These are phyloP conservation scores for Carex littledalei DNA, from an alignment of 176 grass and related monocot genomes.

Conservation along the genomic window DNA sequence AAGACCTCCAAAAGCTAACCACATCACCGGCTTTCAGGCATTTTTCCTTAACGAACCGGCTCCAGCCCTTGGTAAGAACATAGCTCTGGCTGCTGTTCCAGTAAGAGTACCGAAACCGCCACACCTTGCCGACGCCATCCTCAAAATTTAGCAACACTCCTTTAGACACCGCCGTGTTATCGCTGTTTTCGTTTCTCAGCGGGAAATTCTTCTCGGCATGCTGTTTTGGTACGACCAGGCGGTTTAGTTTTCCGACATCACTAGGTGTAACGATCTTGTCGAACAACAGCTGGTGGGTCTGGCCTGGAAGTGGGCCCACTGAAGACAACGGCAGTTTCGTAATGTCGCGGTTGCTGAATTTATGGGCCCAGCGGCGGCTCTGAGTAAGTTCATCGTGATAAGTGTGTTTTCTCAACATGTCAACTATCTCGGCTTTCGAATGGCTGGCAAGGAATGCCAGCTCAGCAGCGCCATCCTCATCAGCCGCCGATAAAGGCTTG, in stretches of 20 bases:
- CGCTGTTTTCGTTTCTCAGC: neutral
- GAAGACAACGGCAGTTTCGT: constrained; percentile 15
- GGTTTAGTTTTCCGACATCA: constrained; percentile 73
- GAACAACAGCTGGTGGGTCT: constrained; percentile 40
- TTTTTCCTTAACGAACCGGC: constrained; percentile 46
- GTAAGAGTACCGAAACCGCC: constrained; percentile 35
- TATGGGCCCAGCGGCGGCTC: constrained; percentile 21
- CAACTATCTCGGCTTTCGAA: constrained; percentile 69
- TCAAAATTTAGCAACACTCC: constrained; percentile 41
- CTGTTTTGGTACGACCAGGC: constrained; percentile 78
- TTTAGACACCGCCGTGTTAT: constrained; percentile 10
- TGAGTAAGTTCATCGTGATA: constrained; percentile 58
- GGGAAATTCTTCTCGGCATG: constrained; percentile 74
- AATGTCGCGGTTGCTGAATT: constrained; percentile 4
- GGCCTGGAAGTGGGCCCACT: neutral
- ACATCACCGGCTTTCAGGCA: constrained; percentile 30
- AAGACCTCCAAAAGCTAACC: constrained; percentile 23
- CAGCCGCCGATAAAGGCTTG: constrained; percentile 20
- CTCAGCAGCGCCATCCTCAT: constrained; percentile 20
- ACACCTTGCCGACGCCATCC: constrained; percentile 28
- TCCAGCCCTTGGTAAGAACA: constrained; percentile 50
- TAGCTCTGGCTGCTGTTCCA: constrained; percentile 51
- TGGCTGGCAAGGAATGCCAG: constrained; percentile 46
- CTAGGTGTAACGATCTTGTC: constrained; percentile 72
- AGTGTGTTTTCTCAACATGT: constrained; percentile 87